Base-by-base conservation (phyloP, 2,329 filamentous ascomycete species). In the Pestalotiopsis sp. region DNA sequence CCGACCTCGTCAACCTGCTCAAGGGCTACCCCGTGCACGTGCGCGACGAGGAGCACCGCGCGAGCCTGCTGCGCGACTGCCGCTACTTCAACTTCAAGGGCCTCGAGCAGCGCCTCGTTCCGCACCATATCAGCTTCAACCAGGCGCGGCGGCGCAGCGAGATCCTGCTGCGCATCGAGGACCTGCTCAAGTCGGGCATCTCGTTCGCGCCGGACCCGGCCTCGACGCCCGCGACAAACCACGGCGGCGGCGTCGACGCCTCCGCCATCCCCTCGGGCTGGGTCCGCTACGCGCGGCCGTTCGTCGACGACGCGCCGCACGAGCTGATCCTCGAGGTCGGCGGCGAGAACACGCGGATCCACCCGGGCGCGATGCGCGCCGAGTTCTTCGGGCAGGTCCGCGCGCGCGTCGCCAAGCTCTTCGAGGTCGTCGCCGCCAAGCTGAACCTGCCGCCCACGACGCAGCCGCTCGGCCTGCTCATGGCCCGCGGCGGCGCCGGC, bases 21-120 rank as follows among this genome's bases (percentile, higher is more conserved):
- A 89, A 93, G 66, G 95, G 95, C 4, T 98, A 98, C 78, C 91
- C 93, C 0, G 80, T 98, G 1, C 85, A 91, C 25, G 93, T 98
- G 69, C 87, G 90, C 66, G 87, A 91, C 78, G 92, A 95, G 71
- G 85, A 87, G 2, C 95, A 98, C 76, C 90, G 95, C 20, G 85
- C 89, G 25, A 89, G 92, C 68, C 86, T 98, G 3, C 83, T 98
- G 1, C 87, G 93, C 56, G 95, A 98, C 79, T 96, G 93, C 71
- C 90, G 93, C 66, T 98, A 98, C 79, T 98, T 95, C 79, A 94
- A 97, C 78, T 91, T 98, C 74, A 95, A 95, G 77, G 94, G 94
- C 0, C 83, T 98, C 0, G 95, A 98, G 81, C 95, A 98, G 80
- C 91, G 90, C 72, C 84, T 98, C 12, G 92, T 98, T 58, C 89